Evolutionary conservation across 2,329 filamentous ascomycete species (phyloP).

Genomic region (Cercospora berteroae): DNA sequence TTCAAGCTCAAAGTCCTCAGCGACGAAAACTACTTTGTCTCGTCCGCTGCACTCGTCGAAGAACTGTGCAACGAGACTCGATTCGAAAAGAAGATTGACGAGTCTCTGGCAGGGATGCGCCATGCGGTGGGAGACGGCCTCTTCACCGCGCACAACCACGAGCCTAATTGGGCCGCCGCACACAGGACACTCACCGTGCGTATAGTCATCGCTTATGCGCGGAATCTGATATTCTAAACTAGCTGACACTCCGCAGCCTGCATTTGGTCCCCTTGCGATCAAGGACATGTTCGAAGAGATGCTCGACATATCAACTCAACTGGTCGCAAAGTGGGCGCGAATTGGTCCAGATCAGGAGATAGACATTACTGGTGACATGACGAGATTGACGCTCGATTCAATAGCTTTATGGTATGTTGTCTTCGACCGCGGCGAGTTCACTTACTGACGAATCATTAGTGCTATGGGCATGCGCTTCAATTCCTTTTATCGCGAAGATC

Average conservation of each 20-base stretch:
- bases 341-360: conserved; percentile 58
- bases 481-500: conserved; percentile 61
- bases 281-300: conserved; percentile 59
- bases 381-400: conserved; percentile 69
- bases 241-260: conserved; percentile 45
- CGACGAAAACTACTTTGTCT: conserved; percentile 9
- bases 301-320: conserved; percentile 37
- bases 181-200: conserved; percentile 43
- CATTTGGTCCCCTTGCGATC: conserved; percentile 68
- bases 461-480: conserved; percentile 64
- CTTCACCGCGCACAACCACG: conserved; percentile 42
- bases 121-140: conserved; percentile 51
- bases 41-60: conserved; percentile 34
- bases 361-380: conserved; percentile 64
- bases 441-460: not conserved
- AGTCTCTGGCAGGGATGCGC: conserved; percentile 55
- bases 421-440: not conserved
- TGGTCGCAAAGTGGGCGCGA: conserved; percentile 39
- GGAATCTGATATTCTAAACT: conserved; percentile 43
- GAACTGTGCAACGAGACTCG: conserved; percentile 41
- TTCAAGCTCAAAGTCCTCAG: conserved; percentile 18
- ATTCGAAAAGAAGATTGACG: conserved; percentile 60
- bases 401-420: conserved; percentile 54
- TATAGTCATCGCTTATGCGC: conserved; percentile 39
- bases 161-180: conserved; percentile 40